These are phyloP conservation scores for Rhodamnia argentea DNA, from an alignment of 345 rosid species.

Conservation along the genomic window DNA sequence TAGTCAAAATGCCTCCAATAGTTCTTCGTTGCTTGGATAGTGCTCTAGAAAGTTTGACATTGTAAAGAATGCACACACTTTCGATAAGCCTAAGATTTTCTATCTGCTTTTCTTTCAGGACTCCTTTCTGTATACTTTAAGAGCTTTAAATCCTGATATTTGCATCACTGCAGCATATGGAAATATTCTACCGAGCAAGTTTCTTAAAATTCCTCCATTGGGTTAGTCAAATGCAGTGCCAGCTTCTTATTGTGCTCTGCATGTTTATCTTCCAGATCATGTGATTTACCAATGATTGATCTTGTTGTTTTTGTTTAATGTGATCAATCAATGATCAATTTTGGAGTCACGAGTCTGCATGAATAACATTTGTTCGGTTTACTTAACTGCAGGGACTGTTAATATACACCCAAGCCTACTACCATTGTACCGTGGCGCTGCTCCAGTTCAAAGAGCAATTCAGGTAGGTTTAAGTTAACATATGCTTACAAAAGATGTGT, in stretches of 20 bases:
- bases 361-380: neutral
- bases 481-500: neutral
- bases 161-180: slow-evolving; percentile 97
- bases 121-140: slow-evolving; percentile 46
- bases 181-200: slow-evolving; percentile 76
- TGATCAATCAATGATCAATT: neutral
- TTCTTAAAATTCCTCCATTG: slow-evolving; percentile 63
- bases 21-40: neutral
- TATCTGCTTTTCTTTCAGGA: slow-evolving; percentile 30
- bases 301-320: neutral
- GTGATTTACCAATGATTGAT: neutral
- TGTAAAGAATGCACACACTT: neutral
- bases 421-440: slow-evolving; percentile 89
- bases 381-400: slow-evolving; percentile 53
- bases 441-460: slow-evolving; percentile 91
- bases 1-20: neutral
- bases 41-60: neutral
- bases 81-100: neutral
- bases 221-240: slow-evolving; percentile 41
- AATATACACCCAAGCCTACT: slow-evolving; percentile 91
- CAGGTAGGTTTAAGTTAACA: slow-evolving; percentile 27
- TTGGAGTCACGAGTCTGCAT: neutral
- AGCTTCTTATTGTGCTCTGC: neutral
- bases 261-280: neutral
- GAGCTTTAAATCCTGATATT: slow-evolving; percentile 79